Base-by-base conservation (phyloP, 257 asterid species). In the Nicotiana benthamiana region DNA sequence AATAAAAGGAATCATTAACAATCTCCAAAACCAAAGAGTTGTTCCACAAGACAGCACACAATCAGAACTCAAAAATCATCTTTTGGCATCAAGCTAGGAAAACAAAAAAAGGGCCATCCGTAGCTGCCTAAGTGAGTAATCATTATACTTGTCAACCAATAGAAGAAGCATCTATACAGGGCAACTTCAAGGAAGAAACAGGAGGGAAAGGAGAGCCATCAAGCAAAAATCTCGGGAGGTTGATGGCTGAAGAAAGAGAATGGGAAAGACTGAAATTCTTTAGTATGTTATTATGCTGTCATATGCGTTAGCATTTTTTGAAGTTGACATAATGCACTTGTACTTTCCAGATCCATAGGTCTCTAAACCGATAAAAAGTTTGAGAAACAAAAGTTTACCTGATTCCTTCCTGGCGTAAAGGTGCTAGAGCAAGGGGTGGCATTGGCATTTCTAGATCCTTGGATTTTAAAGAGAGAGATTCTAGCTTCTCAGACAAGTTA, bases 341-440 rank as follows among this genome's bases (percentile, higher is more conserved):
- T 24, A 48, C 61, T 48, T 48, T 77, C 81, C 43, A 59, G 56
- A 43, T 40, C 77, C 12, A 7, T 36, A 59, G 17, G 22, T 30
- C 40, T 32, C 72, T 57, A 36, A 16, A 34, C 24, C 6, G 24
- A 60, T 13, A 77, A 59, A 59, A n/a, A 57, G 24, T 17, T 72
- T 60, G 59, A 75, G 32, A 12, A n/a, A 67, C 79, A 82, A 40
- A 84, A 81, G 81, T 20, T 9, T 87, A 95, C 99, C 97, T 92
- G 84, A 91, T 89, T 82, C 86, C 93, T 18, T 81, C 89, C 79
- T 87, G 91, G 59, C 61, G 89, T 79, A 91, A 82, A 83, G 99
- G 97, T 75, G 94, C 91, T 80, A 95, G 97, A 80, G 96, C 91
- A 80, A 89, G 89, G 82, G 99, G 98, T 30, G 97, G 99, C 99